Evolutionary conservation across 371 early-diverging fungal species (phyloP).

Genomic region (Apophysomyces trapeziformis): DNA sequence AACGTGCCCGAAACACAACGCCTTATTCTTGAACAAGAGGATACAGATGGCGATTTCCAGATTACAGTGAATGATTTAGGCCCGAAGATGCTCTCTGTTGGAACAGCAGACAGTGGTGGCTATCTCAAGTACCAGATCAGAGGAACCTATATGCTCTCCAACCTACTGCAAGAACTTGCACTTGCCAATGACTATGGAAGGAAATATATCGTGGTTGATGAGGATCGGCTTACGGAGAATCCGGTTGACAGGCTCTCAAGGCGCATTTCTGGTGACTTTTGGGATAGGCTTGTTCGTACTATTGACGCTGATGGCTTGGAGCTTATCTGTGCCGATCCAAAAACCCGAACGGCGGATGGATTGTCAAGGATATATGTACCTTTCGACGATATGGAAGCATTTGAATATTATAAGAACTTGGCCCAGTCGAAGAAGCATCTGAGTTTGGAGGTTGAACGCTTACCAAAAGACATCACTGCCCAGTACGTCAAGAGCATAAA

Average conservation of each 20-base stretch:
- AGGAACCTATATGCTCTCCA: slow-evolving; percentile 88
- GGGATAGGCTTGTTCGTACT: slow-evolving; percentile 87
- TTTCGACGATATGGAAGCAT: slow-evolving; percentile 68
- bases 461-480: slow-evolving; percentile 83
- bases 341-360: slow-evolving; percentile 71
- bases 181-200: slow-evolving; percentile 80
- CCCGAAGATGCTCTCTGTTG: slow-evolving; percentile 80
- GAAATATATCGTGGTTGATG: slow-evolving; percentile 76
- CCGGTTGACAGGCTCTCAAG: slow-evolving; percentile 83
- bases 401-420: slow-evolving; percentile 72
- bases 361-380: slow-evolving; percentile 86
- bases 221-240: slow-evolving; percentile 82
- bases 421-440: slow-evolving; percentile 62
- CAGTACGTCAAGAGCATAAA: slow-evolving; percentile 85
- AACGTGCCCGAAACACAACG: slow-evolving; percentile 77
- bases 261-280: slow-evolving; percentile 84
- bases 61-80: slow-evolving; percentile 88
- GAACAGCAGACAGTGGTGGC: slow-evolving; percentile 79
- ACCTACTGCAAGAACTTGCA: slow-evolving; percentile 88
- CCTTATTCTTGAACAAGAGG: slow-evolving; percentile 82
- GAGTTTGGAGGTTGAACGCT: slow-evolving; percentile 69
- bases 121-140: slow-evolving; percentile 79
- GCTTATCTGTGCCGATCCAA: slow-evolving; percentile 83
- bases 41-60: slow-evolving; percentile 89
- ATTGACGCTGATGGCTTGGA: slow-evolving; percentile 89